phyloP scores from a whole-genome alignment of 768 basidiomycete genomes.

The Tephrocybe sp. region DNA sequence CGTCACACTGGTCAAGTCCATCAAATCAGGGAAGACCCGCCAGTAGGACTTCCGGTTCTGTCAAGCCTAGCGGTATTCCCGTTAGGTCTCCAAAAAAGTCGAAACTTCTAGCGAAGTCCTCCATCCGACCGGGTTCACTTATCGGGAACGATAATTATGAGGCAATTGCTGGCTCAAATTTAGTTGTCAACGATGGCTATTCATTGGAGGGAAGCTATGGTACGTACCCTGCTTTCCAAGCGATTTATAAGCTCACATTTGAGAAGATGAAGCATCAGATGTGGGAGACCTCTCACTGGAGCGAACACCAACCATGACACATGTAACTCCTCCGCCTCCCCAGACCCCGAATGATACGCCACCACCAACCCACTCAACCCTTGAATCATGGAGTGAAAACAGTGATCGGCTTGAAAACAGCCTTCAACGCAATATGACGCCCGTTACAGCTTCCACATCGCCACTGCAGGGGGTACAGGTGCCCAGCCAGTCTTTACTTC shows the following conservation, averaged over 20 bases:
- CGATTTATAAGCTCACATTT: not conserved
- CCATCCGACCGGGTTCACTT: not conserved
- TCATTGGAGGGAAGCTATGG: too few relatives aligned
- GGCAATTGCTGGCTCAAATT: not conserved
- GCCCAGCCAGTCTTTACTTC: conserved; percentile 2
- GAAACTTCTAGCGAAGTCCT: not conserved
- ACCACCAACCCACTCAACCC: conserved; percentile 10
- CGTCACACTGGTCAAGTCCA: conserved; percentile 15
- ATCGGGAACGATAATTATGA: not conserved
- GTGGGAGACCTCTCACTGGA: conserved; percentile 20
- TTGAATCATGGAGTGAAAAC: not conserved
- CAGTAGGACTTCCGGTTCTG: conserved; percentile 20
- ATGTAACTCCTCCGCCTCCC: conserved; percentile 11
- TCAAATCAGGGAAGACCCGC: conserved; percentile 27
- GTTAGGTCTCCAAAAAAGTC: conserved; percentile 38
- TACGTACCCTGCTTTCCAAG: too few relatives aligned
- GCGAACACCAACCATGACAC: conserved; percentile 21
- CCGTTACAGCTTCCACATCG: not conserved
- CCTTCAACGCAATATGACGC: conserved; percentile 11
- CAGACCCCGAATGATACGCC: conserved; percentile 12
- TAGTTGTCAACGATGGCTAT: not conserved
- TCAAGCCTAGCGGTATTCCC: conserved; percentile 42
- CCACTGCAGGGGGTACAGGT: not conserved
- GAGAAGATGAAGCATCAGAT: conserved; percentile 2
- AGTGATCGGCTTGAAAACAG: conserved; percentile 11